Evolutionary conservation across 2,329 filamentous ascomycete genomes (phyloP).

Genomic region (Arachnopeziza araneosa): DNA sequence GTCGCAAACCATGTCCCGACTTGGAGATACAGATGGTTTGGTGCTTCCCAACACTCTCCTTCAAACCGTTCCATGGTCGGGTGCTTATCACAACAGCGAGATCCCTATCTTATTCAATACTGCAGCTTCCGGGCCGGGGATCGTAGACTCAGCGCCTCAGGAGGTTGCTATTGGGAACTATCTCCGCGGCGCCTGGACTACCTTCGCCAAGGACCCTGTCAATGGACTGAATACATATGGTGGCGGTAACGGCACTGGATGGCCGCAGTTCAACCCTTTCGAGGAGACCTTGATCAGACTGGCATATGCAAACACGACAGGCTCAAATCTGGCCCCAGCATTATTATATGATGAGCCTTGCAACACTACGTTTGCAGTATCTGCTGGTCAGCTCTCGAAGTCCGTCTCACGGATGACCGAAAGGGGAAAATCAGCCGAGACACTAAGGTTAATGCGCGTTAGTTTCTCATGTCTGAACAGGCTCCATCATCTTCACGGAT

Average conservation of each 20-base stretch:
- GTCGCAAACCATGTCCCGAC: constrained; percentile 21
- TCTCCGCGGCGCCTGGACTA: constrained; percentile 30
- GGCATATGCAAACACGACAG: constrained; percentile 19
- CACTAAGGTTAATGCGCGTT: no score
- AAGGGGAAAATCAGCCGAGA: no score
- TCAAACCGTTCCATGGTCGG: constrained; percentile 18
- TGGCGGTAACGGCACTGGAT: constrained; percentile 22
- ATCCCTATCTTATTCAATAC: constrained; percentile 11
- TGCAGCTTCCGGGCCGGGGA: constrained; percentile 1
- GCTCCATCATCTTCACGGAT: no score
- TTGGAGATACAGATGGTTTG: constrained; percentile 32
- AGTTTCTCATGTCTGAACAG: no score
- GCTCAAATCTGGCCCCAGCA: constrained; percentile 13
- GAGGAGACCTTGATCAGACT: constrained; percentile 15
- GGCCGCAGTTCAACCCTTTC: constrained; percentile 13
- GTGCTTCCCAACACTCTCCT: constrained; percentile 26
- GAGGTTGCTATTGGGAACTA: constrained; percentile 25
- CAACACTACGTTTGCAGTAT: neutral
- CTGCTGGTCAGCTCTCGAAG: neutral
- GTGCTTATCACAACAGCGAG: constrained; percentile 30
- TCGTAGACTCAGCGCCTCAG: constrained; percentile 11
- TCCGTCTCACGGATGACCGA: no score
- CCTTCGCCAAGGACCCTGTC: constrained; percentile 30
- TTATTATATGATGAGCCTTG: neutral
- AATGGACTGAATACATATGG: constrained; percentile 22